Conservation (phyloP, 2,329 filamentous ascomycete species). For the Fusarium redolens region DNA sequence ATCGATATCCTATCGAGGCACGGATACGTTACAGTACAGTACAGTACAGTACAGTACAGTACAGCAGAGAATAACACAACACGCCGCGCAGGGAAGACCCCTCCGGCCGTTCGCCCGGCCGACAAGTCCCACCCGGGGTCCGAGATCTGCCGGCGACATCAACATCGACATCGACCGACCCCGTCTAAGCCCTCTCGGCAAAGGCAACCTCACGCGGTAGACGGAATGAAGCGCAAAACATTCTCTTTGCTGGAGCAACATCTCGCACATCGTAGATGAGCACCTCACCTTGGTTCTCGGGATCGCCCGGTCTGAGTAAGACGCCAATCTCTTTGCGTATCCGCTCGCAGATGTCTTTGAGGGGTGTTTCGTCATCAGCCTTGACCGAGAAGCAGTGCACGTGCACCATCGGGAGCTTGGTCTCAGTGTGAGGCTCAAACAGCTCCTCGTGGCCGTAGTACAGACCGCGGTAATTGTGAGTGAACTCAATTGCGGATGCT, state of each 20-base stretch:
- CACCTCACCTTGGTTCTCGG: conserved; percentile 60
- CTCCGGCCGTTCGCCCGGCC: conserved; percentile 29
- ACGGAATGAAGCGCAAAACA: conserved; percentile 96
- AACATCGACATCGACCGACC: conserved; percentile 10
- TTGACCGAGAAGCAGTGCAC: conserved; percentile 95
- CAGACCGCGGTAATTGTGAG: conserved; percentile 74
- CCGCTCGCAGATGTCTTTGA: conserved; percentile 59
- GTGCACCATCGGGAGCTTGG: conserved; percentile 83
- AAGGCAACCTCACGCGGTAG: conserved; percentile 88
- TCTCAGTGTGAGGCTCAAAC: conserved; percentile 69
- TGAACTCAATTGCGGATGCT: conserved; percentile 86
- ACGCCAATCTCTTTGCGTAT: conserved; percentile 56
- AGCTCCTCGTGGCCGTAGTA: conserved; percentile 78
- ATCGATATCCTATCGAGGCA: conserved; percentile 6
- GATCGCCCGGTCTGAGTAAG: conserved; percentile 57
- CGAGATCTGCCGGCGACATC: conserved; percentile 23
- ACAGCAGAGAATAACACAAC: neutral
- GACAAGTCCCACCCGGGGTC: conserved; percentile 14
- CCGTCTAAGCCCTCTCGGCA: conserved; percentile 52
- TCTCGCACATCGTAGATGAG: conserved; percentile 79
- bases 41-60: neutral
- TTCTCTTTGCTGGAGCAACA: conserved; percentile 92
- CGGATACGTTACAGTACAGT: conserved; percentile 3
- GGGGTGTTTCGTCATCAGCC: conserved; percentile 76
- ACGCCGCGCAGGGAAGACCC: neutral